phyloP scores from a whole-genome alignment of 768 basidiomycete genomes.

The Daedalea quercina region DNA sequence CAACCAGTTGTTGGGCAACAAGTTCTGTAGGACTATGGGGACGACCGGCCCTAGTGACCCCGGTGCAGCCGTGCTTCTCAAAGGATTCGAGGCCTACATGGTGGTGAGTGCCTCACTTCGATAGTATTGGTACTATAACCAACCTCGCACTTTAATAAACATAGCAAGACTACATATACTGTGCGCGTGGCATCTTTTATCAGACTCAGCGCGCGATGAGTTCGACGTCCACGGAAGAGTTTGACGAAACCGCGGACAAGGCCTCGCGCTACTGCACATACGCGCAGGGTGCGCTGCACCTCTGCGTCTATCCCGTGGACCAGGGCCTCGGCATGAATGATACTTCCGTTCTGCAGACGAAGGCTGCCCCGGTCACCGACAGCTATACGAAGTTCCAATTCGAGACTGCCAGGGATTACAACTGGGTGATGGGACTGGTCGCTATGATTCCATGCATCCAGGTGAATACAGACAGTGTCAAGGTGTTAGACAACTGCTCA shows the following conservation, averaged over 20 bases:
- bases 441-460: slow-evolving; percentile 13
- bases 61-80: not conserved
- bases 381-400: slow-evolving; percentile 8
- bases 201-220: slow-evolving; percentile 9
- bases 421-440: slow-evolving; percentile 8
- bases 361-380: slow-evolving; percentile 1
- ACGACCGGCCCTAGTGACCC: slow-evolving; percentile 1
- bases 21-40: slow-evolving; percentile 6
- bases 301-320: slow-evolving; percentile 3
- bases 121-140: too few species aligned
- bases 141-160: too few species aligned
- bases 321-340: slow-evolving; percentile 5
- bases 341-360: slow-evolving; percentile 3
- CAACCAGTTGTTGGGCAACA: slow-evolving; percentile 5
- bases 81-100: slow-evolving; percentile 7
- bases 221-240: slow-evolving; percentile 3
- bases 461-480: not conserved
- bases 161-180: slow-evolving; percentile 16
- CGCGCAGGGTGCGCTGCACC: slow-evolving; percentile 1
- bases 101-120: slow-evolving; percentile 4
- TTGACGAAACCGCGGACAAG: slow-evolving; percentile 1
- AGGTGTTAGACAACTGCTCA: not conserved
- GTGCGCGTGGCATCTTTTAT: slow-evolving; percentile 7
- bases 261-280: slow-evolving; percentile 2
- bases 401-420: not conserved